Evolutionary conservation across 805 yeast species (phyloP).

Genomic region (Saccharomycopsis sp.): DNA sequence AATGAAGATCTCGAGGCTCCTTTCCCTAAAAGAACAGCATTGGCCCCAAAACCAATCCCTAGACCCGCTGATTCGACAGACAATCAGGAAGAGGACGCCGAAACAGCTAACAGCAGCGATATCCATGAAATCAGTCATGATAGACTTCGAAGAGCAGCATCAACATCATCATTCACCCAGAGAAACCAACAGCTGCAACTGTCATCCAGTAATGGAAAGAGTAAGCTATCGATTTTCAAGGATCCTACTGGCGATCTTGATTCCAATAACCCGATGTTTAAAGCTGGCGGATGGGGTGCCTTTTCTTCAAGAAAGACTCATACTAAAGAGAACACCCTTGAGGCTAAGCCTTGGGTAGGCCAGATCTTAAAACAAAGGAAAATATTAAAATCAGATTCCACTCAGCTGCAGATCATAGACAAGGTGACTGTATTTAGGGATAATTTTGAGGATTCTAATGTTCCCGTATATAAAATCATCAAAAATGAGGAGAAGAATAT

Average conservation of each 20-base stretch:
- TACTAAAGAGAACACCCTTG: conserved; percentile 56
- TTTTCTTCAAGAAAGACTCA: conserved; percentile 44
- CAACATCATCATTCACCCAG: background rate
- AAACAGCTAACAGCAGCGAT: background rate
- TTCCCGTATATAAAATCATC: conserved; percentile 43
- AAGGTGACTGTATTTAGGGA: conserved; percentile 17
- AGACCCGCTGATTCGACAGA: background rate
- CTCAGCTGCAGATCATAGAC: background rate
- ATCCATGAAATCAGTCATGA: background rate
- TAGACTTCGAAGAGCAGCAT: background rate
- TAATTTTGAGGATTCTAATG: conserved; percentile 18
- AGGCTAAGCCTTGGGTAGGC: conserved; percentile 58
- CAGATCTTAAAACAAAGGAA: conserved; percentile 45
- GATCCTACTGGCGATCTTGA: conserved; percentile 20
- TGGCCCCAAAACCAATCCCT: conserved; percentile 7
- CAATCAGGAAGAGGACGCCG: conserved; percentile 2
- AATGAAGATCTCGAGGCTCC: conserved; percentile 20
- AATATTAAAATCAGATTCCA: background rate
- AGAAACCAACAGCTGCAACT: background rate
- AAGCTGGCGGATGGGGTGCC: conserved; percentile 36
- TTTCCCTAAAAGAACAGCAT: conserved; percentile 17
- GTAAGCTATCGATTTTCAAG: conserved; percentile 23
- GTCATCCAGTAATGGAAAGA: background rate
- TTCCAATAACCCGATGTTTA: conserved; percentile 16
- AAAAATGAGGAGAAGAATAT: conserved; percentile 47